Base-by-base conservation (phyloP, 352 stramenopile genomes). In the Pythium oligandrum region DNA sequence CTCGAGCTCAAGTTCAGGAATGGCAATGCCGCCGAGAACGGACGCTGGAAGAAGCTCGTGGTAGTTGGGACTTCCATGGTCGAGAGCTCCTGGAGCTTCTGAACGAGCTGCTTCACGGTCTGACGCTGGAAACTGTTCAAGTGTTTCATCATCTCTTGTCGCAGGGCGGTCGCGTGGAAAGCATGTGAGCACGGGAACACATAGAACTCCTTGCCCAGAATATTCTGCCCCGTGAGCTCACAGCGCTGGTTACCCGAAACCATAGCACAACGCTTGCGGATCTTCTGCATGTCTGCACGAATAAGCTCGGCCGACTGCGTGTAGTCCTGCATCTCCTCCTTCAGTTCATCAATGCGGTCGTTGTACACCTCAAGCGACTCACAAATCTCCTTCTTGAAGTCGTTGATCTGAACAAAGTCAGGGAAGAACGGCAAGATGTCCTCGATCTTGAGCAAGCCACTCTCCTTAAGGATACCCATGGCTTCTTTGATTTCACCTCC, bases 371-470 rank as follows among this genome's bases (percentile, higher is more conserved):
- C 84, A 3, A 98, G 73, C 26, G 84, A 95, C 48, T 95, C 80
- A 53, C 88, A 97, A 63, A 98, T 97, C 61, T 97, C 87, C 60
- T 95, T 95, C 70, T 98, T 98, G 66, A 98, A 98, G 49, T 95
- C 82, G 63, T 98, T 96, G 57, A 98, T 97, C 44, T 96, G 83
- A 30, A 97, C 88, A 67, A 98, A 97, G 56, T 98, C 93, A 3
- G 93, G 93, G 62, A 98, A 96, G 63, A 96, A 97, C 11, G 91
- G 88, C 46, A 98, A 57, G 32, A 98, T 94, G 53, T 98, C 93
- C 58, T 98, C 90, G 49, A 98, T 97, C 68, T 93, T 93, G 17
- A 98, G 60, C 47, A 97, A 49, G 2, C 69, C 74, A 43, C 84
- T 95, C 45, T 96, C 84, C 38, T 95, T 91, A 7, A 96, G 58